phyloP scores from a whole-genome alignment of 2,329 filamentous ascomycete genomes.

The Saccharata proteae region DNA sequence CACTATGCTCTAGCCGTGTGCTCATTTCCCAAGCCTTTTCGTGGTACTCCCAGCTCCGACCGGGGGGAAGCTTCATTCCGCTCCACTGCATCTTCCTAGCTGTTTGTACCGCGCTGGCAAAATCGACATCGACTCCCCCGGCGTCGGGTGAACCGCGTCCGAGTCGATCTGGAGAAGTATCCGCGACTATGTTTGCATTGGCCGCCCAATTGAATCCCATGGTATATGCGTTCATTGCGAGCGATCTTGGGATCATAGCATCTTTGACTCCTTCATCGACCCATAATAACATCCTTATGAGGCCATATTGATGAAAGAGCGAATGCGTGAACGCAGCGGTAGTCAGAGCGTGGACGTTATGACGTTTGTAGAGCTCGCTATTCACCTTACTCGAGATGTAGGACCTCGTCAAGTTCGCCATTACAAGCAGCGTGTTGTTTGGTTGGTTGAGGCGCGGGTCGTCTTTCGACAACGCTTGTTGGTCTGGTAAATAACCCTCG shows the following conservation, averaged over 20 bases:
- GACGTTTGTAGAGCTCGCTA: constrained; percentile 39
- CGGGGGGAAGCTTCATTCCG: not conserved
- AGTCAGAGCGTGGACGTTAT: constrained; percentile 52
- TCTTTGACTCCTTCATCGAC: constrained; percentile 48
- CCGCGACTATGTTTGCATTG: no score
- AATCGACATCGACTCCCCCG: constrained; percentile 1
- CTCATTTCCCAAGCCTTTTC: no score
- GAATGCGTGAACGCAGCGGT: constrained; percentile 44
- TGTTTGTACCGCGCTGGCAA: constrained; percentile 2
- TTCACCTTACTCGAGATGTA: not conserved
- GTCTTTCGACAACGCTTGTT: constrained; percentile 31
- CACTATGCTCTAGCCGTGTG: no score
- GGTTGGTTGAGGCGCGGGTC: constrained; percentile 33
- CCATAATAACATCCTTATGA: constrained; percentile 71
- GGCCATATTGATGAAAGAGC: constrained; percentile 63
- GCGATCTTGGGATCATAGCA: constrained; percentile 50
- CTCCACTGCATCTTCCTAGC: constrained; percentile 2
- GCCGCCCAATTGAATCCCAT: no score
- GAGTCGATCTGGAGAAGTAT: no score
- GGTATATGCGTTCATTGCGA: no score
- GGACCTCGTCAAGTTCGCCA: constrained; percentile 2
- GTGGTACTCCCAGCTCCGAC: no score
- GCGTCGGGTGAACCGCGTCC: no score
- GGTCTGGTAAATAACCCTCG: constrained; percentile 42
- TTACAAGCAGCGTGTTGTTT: constrained; percentile 61